Conservation (phyloP, 208 protist species). For the Acanthamoeba culbertsoni region DNA sequence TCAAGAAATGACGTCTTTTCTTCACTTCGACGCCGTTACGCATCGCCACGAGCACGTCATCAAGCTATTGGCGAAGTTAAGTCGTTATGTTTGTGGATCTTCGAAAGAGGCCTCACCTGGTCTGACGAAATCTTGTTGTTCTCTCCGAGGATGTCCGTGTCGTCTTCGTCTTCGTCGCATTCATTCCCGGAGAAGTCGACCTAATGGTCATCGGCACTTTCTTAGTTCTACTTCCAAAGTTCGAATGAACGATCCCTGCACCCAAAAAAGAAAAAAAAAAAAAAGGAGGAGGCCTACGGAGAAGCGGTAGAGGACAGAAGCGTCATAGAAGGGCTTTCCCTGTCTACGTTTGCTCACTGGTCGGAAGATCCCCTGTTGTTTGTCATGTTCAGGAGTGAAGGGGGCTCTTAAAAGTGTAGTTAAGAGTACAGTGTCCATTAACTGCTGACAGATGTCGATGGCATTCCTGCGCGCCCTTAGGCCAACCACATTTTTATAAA, state of each 20-base stretch:
- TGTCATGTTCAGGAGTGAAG: too few species aligned
- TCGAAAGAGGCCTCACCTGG: not conserved
- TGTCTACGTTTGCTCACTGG: not conserved
- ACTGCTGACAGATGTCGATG: not conserved
- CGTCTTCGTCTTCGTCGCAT: not conserved
- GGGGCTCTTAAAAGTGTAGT: not conserved
- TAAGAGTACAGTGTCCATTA: not conserved
- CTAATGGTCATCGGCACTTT: not conserved
- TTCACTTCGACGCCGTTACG: not conserved
- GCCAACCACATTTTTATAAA: not conserved
- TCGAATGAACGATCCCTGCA: too few species aligned
- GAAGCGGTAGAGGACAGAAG: slow-evolving; percentile 19
- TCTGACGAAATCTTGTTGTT: not conserved
- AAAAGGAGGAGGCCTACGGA: not conserved
- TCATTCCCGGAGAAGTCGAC: not conserved
- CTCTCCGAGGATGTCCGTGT: not conserved
- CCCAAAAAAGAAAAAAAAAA: too few species aligned
- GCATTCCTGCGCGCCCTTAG: not conserved
- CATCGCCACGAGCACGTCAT: not conserved
- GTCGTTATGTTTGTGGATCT: not conserved
- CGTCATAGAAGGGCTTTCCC: not conserved
- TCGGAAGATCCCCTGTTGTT: not conserved
- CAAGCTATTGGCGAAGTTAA: not conserved
- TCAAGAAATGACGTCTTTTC: slow-evolving; percentile 7
- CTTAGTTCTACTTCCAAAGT: too few species aligned